phyloP scores from a whole-genome alignment of 1,284 basidiomycete species.

The Mycena sp. region DNA sequence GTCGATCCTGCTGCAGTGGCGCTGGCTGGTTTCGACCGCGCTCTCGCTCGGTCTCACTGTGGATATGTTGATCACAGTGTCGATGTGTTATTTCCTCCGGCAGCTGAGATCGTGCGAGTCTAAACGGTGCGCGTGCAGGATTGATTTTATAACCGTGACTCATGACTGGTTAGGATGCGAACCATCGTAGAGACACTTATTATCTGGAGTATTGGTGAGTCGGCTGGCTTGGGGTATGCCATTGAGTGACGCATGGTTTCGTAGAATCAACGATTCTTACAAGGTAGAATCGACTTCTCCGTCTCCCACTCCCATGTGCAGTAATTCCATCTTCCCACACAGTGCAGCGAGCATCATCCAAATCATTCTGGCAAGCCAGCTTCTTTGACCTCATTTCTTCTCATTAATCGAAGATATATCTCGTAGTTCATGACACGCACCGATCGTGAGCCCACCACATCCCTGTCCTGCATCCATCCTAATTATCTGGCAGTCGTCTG shows the following conservation, averaged over 20 bases:
- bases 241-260: background rate
- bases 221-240: background rate
- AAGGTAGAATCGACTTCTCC: background rate
- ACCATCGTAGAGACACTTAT: conserved; percentile 16
- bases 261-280: conserved; percentile 9
- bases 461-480: background rate
- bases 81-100: conserved; percentile 6
- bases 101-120: background rate
- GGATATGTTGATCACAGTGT: conserved; percentile 5
- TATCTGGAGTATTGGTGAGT: conserved; percentile 5
- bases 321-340: background rate
- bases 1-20: background rate
- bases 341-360: conserved; percentile 12
- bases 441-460: background rate
- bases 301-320: background rate
- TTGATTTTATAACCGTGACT: background rate
- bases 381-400: too few relatives aligned
- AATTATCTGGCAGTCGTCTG: background rate
- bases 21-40: conserved; percentile 1
- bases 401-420: background rate
- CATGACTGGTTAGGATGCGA: background rate
- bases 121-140: background rate
- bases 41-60: conserved; percentile 1
- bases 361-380: conserved; percentile 13
- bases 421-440: conserved; percentile 10